Conservation (phyloP, 257 asterid genomes). For the Solanum pimpinellifolium region DNA sequence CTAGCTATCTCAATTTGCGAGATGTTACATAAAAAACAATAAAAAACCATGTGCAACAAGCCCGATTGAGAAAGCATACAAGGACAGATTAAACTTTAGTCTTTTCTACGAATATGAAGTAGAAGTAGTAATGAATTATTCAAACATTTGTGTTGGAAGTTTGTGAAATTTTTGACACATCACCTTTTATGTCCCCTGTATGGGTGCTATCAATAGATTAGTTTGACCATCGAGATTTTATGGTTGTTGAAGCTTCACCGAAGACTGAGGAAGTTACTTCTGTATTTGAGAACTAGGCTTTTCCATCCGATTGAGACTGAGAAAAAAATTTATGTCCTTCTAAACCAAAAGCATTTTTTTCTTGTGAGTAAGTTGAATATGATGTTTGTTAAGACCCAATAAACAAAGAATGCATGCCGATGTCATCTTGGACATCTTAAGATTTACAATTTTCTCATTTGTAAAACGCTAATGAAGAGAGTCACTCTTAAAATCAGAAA, state of each 20-base stretch:
- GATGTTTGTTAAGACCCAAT: no score
- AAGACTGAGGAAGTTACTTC: background rate
- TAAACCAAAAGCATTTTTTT: no score
- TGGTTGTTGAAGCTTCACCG: background rate
- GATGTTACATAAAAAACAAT: background rate
- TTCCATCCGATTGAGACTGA: no score
- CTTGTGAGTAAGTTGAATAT: no score
- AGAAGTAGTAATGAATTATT: background rate
- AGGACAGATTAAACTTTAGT: background rate
- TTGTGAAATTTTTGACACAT: background rate
- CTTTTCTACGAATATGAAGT: background rate
- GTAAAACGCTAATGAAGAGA: no score
- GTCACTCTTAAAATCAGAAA: no score
- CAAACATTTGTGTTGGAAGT: background rate
- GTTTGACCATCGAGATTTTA: background rate
- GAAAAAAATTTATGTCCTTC: no score
- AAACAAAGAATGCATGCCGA: no score
- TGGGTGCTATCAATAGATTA: constrained; percentile 1
- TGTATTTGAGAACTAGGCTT: constrained; percentile 18
- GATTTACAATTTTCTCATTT: no score
- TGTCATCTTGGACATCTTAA: no score
- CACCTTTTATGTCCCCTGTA: background rate
- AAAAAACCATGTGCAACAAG: background rate
- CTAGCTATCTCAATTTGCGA: no score
- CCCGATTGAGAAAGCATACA: background rate